phyloP scores from a whole-genome alignment of 139 green algal genomes.

The Chlorella sp. region DNA sequence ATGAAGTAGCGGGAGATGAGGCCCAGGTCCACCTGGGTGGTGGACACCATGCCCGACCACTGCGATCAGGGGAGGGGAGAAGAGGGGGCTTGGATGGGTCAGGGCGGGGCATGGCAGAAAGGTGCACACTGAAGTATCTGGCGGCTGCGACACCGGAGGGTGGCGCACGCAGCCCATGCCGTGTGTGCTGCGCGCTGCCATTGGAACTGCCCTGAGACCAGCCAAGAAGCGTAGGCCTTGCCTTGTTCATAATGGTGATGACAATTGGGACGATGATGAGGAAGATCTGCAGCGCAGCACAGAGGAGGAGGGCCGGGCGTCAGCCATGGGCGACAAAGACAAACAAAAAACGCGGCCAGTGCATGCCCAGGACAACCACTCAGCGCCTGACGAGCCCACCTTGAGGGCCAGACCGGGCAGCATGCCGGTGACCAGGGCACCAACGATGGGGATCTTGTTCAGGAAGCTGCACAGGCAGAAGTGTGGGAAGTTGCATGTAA shows the following conservation, averaged over 20 bases:
- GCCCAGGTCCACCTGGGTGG: conserved; percentile 65
- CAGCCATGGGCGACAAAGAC: no score
- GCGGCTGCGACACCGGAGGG: no score
- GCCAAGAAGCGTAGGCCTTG: background rate
- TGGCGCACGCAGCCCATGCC: no score
- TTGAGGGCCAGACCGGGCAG: conserved; percentile 72
- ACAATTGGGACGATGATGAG: conserved; percentile 26
- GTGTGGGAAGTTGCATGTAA: no score
- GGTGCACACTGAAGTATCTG: no score
- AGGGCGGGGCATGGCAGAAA: no score
- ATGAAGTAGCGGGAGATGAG: conserved; percentile 60
- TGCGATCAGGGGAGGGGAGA: background rate
- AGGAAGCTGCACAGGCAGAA: conserved; percentile 33
- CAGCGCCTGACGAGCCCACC: no score
- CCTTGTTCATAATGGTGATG: conserved; percentile 32
- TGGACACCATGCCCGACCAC: conserved; percentile 58
- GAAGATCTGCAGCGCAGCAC: background rate
- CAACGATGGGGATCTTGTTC: conserved; percentile 44
- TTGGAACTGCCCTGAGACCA: no score
- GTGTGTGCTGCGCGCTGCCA: no score
- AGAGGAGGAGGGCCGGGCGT: no score
- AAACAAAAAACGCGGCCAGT: no score
- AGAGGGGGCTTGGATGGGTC: background rate
- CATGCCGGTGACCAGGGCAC: conserved; percentile 55
- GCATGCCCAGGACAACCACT: no score